Conservation (phyloP, 345 rosid species). For the Populus ilicifolia region DNA sequence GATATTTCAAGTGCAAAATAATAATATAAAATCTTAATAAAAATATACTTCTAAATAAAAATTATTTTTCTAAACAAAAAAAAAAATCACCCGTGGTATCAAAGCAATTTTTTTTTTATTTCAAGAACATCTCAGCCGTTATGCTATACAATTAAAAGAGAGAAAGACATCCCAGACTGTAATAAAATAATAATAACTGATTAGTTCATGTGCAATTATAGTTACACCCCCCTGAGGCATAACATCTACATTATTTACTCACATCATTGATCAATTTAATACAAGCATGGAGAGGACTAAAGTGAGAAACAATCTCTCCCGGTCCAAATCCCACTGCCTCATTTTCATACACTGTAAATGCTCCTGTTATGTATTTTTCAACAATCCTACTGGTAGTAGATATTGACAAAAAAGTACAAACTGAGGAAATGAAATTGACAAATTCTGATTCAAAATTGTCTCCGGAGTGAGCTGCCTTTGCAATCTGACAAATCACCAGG, state of each 20-base stretch:
- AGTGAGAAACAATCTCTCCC: conserved; percentile 1
- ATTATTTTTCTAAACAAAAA: too few species aligned
- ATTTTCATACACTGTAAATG: conserved; percentile 7
- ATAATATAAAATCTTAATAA: too few species aligned
- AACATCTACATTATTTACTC: background rate
- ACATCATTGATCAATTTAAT: background rate
- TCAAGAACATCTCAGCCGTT: too few species aligned
- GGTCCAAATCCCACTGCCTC: background rate
- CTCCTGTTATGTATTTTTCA: background rate
- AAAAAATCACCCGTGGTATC: too few species aligned
- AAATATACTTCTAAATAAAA: too few species aligned
- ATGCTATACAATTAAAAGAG: too few species aligned
- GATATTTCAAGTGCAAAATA: too few species aligned
- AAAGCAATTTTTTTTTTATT: too few species aligned
- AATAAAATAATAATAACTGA: too few species aligned
- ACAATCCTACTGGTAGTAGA: background rate
- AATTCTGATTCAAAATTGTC: conserved; percentile 10
- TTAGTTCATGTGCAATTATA: too few species aligned
- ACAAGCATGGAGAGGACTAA: background rate
- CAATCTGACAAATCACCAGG: conserved; percentile 11
- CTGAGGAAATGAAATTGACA: background rate
- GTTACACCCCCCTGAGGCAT: too few species aligned
- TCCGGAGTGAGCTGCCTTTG: conserved; percentile 4
- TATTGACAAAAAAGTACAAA: conserved; percentile 10
- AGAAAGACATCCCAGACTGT: too few species aligned